Base-by-base conservation (phyloP, 2,329 filamentous ascomycete genomes). In the Exophiala alcalophila region DNA sequence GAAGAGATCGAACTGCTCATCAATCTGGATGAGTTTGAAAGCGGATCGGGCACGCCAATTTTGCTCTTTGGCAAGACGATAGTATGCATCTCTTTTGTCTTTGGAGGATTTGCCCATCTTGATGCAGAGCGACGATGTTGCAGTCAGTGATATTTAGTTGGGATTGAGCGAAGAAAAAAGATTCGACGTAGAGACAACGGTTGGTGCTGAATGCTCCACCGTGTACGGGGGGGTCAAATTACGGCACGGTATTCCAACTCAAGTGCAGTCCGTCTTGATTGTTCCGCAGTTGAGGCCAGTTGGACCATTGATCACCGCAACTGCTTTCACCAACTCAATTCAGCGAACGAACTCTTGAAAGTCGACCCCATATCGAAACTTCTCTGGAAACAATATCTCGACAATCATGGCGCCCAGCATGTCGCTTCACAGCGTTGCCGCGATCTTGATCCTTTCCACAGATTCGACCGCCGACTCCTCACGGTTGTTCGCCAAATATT, bases 1-100 rank as follows among this genome's bases (percentile, higher is more conserved):
- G 65, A 98, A 96, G 8, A 98, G 78, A 59, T 96, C 86, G 68
- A 97, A 98, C 70, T 96, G 88, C 81, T 78, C 89, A 64, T 98
- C 90, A 16, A 98, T 80, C 66, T 98, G 92, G 9, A 98, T 80
- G 16, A 98, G 79, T 68, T 98, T 98, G 73, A 96, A 98, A 6
- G 92, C 92, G 55, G 89, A 95, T 44, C 92, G 80, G 19, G 92
- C 92, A 24, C 92, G 86, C 91, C 92, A 98, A 53, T 94, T 94
- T 72, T 98, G 92, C 66, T 98, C 92, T 69, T 98, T 98, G 12
- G 92, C 92, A 6, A 98, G 84, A 40, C 92, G 81, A 62, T 98
- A 98, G 69, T 98, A 98, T 31, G 90, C 90, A 65, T 98, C 92
- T 39, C 92, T 86, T 70, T 98, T 98, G 63, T 98, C 92, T 67